These are phyloP conservation scores for Oidium heveae DNA, from an alignment of 2,329 filamentous ascomycete species.

Conservation along the genomic window DNA sequence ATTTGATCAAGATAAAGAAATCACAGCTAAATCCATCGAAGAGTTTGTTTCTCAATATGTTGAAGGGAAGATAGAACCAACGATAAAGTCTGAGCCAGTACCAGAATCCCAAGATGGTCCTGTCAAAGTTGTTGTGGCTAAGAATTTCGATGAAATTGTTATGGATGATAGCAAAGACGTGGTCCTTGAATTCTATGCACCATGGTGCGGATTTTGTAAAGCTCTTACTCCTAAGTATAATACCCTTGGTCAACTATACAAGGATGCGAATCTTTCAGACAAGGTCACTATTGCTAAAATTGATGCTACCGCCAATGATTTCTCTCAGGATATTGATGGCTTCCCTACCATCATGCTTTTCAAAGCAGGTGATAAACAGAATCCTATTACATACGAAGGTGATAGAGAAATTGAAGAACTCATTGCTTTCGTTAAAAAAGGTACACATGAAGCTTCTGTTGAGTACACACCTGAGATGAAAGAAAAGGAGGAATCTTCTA, in stretches of 20 bases:
- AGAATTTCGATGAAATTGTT: slow-evolving; percentile 80
- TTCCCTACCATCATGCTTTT: slow-evolving; percentile 99
- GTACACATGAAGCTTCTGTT: slow-evolving; percentile 25
- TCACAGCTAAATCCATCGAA: slow-evolving; percentile 42
- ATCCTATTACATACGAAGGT: slow-evolving; percentile 68
- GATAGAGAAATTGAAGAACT: slow-evolving; percentile 79
- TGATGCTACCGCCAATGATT: slow-evolving; percentile 86
- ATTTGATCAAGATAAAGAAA: slow-evolving; percentile 59
- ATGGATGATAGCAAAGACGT: slow-evolving; percentile 92
- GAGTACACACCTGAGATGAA: slow-evolving; percentile 56
- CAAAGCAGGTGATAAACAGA: slow-evolving; percentile 68
- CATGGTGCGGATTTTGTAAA: slow-evolving; percentile 99
- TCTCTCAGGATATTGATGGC: slow-evolving; percentile 85
- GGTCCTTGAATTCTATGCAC: slow-evolving; percentile 92
- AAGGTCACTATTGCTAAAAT: slow-evolving; percentile 92
- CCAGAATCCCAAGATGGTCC: slow-evolving; percentile 81
- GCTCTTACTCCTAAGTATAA: slow-evolving; percentile 92
- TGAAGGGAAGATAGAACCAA: slow-evolving; percentile 72
- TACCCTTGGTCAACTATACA: slow-evolving; percentile 57
- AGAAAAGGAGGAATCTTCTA: slow-evolving; percentile 22
- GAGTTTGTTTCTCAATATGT: slow-evolving; percentile 70
- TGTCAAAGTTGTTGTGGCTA: slow-evolving; percentile 71
- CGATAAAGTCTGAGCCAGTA: slow-evolving; percentile 94
- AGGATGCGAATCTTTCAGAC: slow-evolving; percentile 49
- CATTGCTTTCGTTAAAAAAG: slow-evolving; percentile 78